phyloP scores from a whole-genome alignment of 2,329 filamentous ascomycete genomes.

The Alternaria sp. region DNA sequence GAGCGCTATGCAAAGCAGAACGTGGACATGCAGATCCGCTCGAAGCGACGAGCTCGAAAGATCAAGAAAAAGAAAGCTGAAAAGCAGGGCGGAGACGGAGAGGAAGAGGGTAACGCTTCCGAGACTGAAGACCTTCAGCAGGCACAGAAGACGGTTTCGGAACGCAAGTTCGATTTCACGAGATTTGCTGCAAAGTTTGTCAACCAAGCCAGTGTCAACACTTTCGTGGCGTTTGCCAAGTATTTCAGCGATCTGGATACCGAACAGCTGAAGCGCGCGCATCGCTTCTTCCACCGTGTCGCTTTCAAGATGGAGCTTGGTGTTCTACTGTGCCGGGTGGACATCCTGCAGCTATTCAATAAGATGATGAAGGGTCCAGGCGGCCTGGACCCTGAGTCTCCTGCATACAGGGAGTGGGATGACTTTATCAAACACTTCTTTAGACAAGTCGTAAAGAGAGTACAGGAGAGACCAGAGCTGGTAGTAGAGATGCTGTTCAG shows the following conservation, averaged over 20 bases:
- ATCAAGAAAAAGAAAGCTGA: slow-evolving; percentile 70
- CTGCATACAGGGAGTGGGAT: slow-evolving; percentile 88
- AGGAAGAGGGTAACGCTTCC: slow-evolving; percentile 65
- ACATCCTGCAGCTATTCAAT: slow-evolving; percentile 88
- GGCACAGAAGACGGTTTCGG: slow-evolving; percentile 75
- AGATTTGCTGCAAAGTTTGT: slow-evolving; percentile 83
- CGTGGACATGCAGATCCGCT: slow-evolving; percentile 89
- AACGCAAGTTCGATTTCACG: slow-evolving; percentile 93
- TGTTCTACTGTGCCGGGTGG: slow-evolving; percentile 86
- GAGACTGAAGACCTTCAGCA: slow-evolving; percentile 72
- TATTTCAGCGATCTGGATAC: slow-evolving; percentile 83
- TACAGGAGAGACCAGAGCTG: slow-evolving; percentile 84
- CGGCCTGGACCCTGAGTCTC: slow-evolving; percentile 70
- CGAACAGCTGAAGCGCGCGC: slow-evolving; percentile 85
- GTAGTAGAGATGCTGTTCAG: slow-evolving; percentile 94
- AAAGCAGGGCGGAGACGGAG: slow-evolving; percentile 59
- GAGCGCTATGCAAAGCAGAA: slow-evolving; percentile 96
- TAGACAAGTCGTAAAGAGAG: slow-evolving; percentile 80
- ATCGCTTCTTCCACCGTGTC: slow-evolving; percentile 92
- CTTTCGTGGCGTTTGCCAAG: slow-evolving; percentile 80
- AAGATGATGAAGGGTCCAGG: slow-evolving; percentile 91
- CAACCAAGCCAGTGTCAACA: slow-evolving; percentile 85
- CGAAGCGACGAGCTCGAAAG: slow-evolving; percentile 73
- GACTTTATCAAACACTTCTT: slow-evolving; percentile 86
- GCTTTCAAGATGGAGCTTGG: slow-evolving; percentile 95